These are phyloP conservation scores for Cnidoscolus chayamansa DNA, from an alignment of 441 rosid genomes.

Conservation along the genomic window DNA sequence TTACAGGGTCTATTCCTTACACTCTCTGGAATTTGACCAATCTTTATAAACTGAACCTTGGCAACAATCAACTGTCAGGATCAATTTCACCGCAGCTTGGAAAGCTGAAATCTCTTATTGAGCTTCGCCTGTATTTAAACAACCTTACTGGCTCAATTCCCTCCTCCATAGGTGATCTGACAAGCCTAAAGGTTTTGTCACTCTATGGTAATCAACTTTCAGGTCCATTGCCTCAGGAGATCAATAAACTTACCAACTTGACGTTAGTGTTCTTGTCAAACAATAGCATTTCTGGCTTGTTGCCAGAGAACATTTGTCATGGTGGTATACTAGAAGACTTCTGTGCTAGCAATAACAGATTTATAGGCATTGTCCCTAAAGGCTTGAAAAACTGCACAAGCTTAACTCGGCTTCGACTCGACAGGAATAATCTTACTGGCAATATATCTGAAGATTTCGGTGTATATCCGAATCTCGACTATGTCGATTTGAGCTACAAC, in stretches of 20 bases:
- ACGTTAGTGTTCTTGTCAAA: conserved; percentile 16
- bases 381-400: conserved; percentile 36
- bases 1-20: conserved; percentile 27
- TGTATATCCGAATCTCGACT: conserved; percentile 28
- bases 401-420: conserved; percentile 29
- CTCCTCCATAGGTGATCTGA: conserved; percentile 29
- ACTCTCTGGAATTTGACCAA: conserved; percentile 24
- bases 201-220: conserved; percentile 29
- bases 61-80: conserved; percentile 11
- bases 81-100: conserved; percentile 27
- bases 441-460: conserved; percentile 36
- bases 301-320: conserved; percentile 32
- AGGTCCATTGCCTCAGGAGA: conserved; percentile 28
- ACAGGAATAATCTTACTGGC: conserved; percentile 32
- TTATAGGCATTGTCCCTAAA: conserved; percentile 34
- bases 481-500: conserved; percentile 35
- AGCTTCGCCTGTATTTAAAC: conserved; percentile 24
- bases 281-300: conserved; percentile 24
- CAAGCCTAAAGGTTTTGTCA: conserved; percentile 17
- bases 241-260: conserved; percentile 27
- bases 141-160: conserved; percentile 28
- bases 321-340: conserved; percentile 28
- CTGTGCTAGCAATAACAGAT: conserved; percentile 24
- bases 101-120: conserved; percentile 13
- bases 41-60: conserved; percentile 8